Evolutionary conservation across 306 rosid genomes (phyloP).

Genomic region (Macrotyloma uniflorum): DNA sequence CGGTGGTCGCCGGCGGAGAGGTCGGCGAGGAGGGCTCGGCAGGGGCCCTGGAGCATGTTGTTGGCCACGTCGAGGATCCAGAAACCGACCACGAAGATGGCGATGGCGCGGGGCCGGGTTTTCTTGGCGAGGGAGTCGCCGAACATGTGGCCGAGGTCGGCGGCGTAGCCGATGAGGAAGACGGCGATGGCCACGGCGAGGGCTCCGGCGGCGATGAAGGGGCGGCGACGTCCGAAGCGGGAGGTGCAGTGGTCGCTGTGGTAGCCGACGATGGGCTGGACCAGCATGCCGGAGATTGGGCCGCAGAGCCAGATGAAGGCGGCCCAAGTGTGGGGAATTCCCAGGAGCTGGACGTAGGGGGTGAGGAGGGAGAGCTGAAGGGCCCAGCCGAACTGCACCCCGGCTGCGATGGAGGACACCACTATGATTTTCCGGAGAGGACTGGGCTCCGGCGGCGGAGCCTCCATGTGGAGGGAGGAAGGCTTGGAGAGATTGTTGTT

Average conservation of each 20-base stretch:
- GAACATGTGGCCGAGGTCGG: constrained; percentile 67
- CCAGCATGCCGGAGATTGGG: constrained; percentile 80
- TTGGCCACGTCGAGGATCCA: constrained; percentile 88
- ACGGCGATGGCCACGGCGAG: constrained; percentile 62
- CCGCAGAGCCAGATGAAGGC: constrained; percentile 93
- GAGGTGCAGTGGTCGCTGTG: constrained; percentile 83
- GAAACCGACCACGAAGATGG: constrained; percentile 67
- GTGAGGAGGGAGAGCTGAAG: constrained; percentile 77
- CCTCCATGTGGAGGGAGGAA: constrained; percentile 44
- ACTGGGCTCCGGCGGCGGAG: background rate
- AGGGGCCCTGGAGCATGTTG: constrained; percentile 79
- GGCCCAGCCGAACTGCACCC: constrained; percentile 92
- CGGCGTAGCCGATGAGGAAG: constrained; percentile 83
- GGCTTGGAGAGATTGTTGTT: constrained; percentile 22
- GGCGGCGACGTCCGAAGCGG: constrained; percentile 90
- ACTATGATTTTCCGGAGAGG: constrained; percentile 53
- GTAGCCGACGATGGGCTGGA: constrained; percentile 86
- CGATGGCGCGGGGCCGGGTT: constrained; percentile 61
- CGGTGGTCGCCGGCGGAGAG: constrained; percentile 54
- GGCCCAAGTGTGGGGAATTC: constrained; percentile 72
- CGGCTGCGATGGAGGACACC: constrained; percentile 86
- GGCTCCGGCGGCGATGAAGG: constrained; percentile 69
- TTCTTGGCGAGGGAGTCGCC: constrained; percentile 45
- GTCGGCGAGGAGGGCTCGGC: constrained; percentile 76
- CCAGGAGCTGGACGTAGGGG: constrained; percentile 80